Base-by-base conservation (phyloP, 331 rosid genomes). In the Quercus phellos region DNA sequence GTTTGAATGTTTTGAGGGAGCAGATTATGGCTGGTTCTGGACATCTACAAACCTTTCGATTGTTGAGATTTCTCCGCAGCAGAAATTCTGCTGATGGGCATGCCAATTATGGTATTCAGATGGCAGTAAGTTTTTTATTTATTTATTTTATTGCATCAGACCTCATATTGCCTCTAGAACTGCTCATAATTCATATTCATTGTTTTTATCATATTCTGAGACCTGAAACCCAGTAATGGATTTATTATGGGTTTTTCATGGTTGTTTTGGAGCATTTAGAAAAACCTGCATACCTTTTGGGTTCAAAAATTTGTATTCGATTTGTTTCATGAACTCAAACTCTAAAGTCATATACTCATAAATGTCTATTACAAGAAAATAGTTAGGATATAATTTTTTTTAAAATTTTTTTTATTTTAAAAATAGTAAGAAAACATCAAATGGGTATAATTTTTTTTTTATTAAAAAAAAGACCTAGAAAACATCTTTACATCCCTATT, bases 1-100 rank as follows among this genome's bases (percentile, higher is more conserved):
- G 74, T 76, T 71, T 77, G 82, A 74, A 85, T 82, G 74, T 79
- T 85, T 58, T 77, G 77, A 72, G 53, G 74, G 75, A 42, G 58
- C 90, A 94, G 99, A 95, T 94, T 75, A 92, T 94, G 97, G 99
- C 99, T 81, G 99, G 99, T 77, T 92, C 99, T 79, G 99, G 99
- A 81, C 96, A 92, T 89, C 82, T 94, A 83, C 92, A 92, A 75
- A 94, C 97, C 61, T 90, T 94, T 75, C 92, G 88, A 55, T 78
- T 94, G 60, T 82, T 94, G 88, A 90, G 96, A 88, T 94, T 94
- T 79, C 87, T 94, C 61, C 88, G 99, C 75, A 89, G 91, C 86
- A 90, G 99, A 84, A 92, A 90, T 84, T 90, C 97, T 80, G 88
- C 86, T n/a, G 99, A 94, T 77, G 99, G 93, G 55, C 99, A 94